phyloP scores from a whole-genome alignment of 192 early-diverging fungal genomes.

The Haplosporangium gracile region DNA sequence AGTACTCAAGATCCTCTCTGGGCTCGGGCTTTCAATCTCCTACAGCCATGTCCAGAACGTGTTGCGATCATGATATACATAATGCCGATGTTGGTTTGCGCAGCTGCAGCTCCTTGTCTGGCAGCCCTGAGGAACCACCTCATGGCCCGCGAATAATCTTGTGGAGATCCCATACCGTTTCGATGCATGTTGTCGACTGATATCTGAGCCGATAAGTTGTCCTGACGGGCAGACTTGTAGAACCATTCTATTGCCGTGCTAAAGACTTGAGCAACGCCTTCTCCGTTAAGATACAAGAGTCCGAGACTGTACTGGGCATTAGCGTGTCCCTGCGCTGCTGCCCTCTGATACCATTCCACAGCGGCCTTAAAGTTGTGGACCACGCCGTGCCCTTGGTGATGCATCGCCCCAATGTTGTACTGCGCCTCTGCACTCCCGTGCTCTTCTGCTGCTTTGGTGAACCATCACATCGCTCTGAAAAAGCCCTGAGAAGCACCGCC shows the following conservation, averaged over 20 bases:
- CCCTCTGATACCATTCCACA: not conserved
- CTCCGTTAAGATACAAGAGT: not conserved
- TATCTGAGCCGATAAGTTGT: not conserved
- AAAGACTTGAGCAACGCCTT: not conserved
- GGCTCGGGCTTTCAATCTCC: conserved; percentile 23
- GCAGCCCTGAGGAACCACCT: too few relatives aligned
- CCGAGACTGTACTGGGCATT: not conserved
- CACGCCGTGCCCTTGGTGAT: not conserved
- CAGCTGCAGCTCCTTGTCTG: too few relatives aligned
- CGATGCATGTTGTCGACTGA: not conserved
- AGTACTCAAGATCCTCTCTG: conserved; percentile 12
- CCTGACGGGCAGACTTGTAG: not conserved
- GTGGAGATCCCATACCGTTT: not conserved
- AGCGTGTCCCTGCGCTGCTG: not conserved
- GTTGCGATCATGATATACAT: not conserved
- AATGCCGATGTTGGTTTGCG: too few relatives aligned
- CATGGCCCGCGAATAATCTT: too few relatives aligned
- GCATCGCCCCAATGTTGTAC: not conserved
- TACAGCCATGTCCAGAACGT: conserved; percentile 11
- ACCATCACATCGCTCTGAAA: not conserved
- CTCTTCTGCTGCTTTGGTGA: not conserved
- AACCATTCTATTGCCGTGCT: not conserved
- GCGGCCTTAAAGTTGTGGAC: not conserved
- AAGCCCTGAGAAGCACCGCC: not conserved
- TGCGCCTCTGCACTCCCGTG: not conserved